Evolutionary conservation across 2,329 filamentous ascomycete genomes (phyloP), one percentile per base, ranked within the genome.

Genomic region (Ascomycota sp.): DNA sequence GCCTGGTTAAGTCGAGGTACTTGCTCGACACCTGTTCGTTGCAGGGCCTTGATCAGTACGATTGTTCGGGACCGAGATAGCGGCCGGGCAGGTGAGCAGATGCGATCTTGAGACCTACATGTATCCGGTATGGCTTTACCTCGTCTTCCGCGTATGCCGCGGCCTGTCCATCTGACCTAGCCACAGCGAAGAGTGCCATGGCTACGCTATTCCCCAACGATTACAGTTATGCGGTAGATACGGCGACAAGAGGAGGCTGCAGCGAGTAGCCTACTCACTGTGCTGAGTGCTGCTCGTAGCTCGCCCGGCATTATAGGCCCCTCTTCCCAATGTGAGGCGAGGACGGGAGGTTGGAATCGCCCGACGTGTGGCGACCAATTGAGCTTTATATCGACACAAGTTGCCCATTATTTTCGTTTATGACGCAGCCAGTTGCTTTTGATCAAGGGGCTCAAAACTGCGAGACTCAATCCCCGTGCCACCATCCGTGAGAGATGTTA

Each of bases 1-100:
- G 65, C 45, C 57, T 64, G 6, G 74, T 79, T 38, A 78, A 58
- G 31, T 76, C 65, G 1, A 79, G 59, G 48, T 78, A 78, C 43
- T 66, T 69, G 35, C 63, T 66, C 2, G 72, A 76, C 11, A 78
- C 66, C 72, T 76, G 36, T 13, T 7, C 25, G 27, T 12, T 10
- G 12, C 25, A 28, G n/a, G 9, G 30, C 9, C 16, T 11, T 25
- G 4, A 32, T 10, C 31, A 25, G 10, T 9, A 9, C 11, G 7
- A n/a, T 21, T 8, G 13, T 4, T 8, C 8, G 9, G 29, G 3
- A 9, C 3, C 28, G n/a, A 29, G 3, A 21, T 21, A 5, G 28
- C 12, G n/a, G 2, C n/a, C 2, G 29, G 12, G 16, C 16, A 21
- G 16, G 16, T 21, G 16, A 21, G 16, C 16, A 21, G 16, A 3